A percentile compares a stretch with the other conserved stretches of the same genome.
These are phyloP conservation scores for Chaetomium fimeti DNA, from an alignment of 495 filamentous ascomycete species.

Conservation along the genomic window DNA sequence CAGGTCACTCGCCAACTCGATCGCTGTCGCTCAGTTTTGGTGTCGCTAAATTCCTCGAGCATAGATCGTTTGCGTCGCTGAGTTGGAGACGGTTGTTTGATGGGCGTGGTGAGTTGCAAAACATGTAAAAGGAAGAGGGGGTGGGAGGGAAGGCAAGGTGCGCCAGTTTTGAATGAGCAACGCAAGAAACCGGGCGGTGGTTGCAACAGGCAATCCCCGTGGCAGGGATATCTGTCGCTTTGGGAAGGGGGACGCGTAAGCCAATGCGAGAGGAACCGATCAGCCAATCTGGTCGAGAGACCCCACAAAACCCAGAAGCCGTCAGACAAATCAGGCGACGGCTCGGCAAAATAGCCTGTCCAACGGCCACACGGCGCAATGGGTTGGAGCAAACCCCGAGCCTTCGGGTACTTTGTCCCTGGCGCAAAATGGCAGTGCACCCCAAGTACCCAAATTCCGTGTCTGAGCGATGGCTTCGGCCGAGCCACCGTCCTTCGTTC, in stretches of 20 bases:
- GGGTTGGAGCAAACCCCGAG: conserved; percentile 13
- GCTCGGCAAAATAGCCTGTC: conserved; percentile 27
- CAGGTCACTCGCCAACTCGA: not conserved
- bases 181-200: not conserved
- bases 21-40: not conserved
- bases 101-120: not conserved
- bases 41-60: not conserved
- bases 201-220: conserved; percentile 1
- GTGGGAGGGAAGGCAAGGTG: not conserved
- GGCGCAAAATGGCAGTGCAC: not conserved
- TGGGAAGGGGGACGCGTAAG: conserved; percentile 14
- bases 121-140: conserved; percentile 1
- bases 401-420: conserved; percentile 17
- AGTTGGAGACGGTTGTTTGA: not conserved
- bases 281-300: conserved; percentile 14
- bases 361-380: conserved; percentile 27
- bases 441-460: not conserved
- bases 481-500: not conserved
- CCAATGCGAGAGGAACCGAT: conserved; percentile 22
- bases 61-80: not conserved
- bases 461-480: not conserved
- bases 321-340: conserved; percentile 15
- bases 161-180: not conserved
- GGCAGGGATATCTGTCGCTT: conserved; percentile 11
- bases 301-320: not conserved